phyloP scores from a whole-genome alignment of 805 yeast genomes.

The Wickerhamiella brachini region DNA sequence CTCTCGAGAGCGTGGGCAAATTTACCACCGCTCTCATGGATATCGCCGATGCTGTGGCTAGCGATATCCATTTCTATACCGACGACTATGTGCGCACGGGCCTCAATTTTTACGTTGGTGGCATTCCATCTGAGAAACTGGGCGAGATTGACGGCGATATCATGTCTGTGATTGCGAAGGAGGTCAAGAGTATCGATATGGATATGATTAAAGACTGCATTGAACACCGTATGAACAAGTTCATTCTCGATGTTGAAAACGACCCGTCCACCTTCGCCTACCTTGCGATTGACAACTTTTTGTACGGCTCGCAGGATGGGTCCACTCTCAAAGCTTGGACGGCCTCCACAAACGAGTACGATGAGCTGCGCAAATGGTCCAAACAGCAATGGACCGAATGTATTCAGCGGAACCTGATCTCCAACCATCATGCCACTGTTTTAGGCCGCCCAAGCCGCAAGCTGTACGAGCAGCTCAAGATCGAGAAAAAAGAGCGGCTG shows the following conservation, averaged over 20 bases:
- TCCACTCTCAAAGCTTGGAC: constrained; percentile 42
- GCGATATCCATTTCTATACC: constrained; percentile 52
- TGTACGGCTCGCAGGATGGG: constrained; percentile 60
- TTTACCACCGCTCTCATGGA: constrained; percentile 63
- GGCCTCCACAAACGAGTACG: constrained; percentile 46
- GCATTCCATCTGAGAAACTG: constrained; percentile 62
- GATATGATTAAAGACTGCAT: constrained; percentile 52
- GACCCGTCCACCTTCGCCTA: constrained; percentile 47
- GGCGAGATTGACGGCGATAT: constrained; percentile 39
- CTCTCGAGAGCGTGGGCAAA: constrained; percentile 65
- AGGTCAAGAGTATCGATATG: constrained; percentile 42
- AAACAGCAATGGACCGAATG: constrained; percentile 52
- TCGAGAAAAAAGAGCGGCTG: constrained; percentile 35
- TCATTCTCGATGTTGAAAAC: constrained; percentile 28
- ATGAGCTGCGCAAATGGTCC: constrained; percentile 45
- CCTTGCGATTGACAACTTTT: constrained; percentile 60
- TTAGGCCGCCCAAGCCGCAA: constrained; percentile 57
- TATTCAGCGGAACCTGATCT: constrained; percentile 39
- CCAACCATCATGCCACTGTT: constrained; percentile 50
- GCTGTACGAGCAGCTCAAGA: constrained; percentile 40
- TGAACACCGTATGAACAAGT: constrained; percentile 49
- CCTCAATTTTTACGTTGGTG: constrained; percentile 41
- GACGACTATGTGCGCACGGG: constrained; percentile 58
- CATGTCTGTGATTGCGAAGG: constrained; percentile 33
- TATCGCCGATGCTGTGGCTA: constrained; percentile 59